These are phyloP conservation scores for Plasmodium adleri DNA, from an alignment of 169 alveolate species.

Conservation along the genomic window DNA sequence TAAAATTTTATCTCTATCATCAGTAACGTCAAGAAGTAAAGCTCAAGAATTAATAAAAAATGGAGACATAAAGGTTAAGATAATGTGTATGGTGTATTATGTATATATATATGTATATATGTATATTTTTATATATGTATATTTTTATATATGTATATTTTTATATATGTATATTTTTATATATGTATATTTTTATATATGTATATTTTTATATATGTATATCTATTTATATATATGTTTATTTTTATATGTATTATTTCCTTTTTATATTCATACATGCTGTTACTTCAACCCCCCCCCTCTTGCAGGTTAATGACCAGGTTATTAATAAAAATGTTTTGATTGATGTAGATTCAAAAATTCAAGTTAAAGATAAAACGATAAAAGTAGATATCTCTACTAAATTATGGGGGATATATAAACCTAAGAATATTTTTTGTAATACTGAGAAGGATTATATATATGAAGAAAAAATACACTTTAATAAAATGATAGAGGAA, in stretches of 20 bases:
- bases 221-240: background rate
- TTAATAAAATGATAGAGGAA: background rate
- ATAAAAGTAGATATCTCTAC: slow-evolving; percentile 49
- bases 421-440: slow-evolving; percentile 68
- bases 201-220: background rate
- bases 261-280: background rate
- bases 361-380: slow-evolving; percentile 24
- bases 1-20: slow-evolving; percentile 53
- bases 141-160: too few relatives aligned
- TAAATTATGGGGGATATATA: slow-evolving; percentile 67
- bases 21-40: slow-evolving; percentile 59
- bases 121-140: background rate
- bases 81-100: background rate
- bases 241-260: too few relatives aligned
- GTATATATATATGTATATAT: background rate
- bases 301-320: slow-evolving; percentile 48
- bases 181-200: too few relatives aligned
- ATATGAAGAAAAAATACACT: slow-evolving; percentile 30
- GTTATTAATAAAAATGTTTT: slow-evolving; percentile 17
- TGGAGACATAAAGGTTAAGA: slow-evolving; percentile 48
- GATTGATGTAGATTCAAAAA: slow-evolving; percentile 36
- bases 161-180: background rate
- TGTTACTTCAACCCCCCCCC: background rate
- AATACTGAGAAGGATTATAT: slow-evolving; percentile 47
- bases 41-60: slow-evolving; percentile 68